These are phyloP conservation scores for Colletotrichum kahawae DNA, from an alignment of 2,329 filamentous ascomycete species.

Conservation along the genomic window DNA sequence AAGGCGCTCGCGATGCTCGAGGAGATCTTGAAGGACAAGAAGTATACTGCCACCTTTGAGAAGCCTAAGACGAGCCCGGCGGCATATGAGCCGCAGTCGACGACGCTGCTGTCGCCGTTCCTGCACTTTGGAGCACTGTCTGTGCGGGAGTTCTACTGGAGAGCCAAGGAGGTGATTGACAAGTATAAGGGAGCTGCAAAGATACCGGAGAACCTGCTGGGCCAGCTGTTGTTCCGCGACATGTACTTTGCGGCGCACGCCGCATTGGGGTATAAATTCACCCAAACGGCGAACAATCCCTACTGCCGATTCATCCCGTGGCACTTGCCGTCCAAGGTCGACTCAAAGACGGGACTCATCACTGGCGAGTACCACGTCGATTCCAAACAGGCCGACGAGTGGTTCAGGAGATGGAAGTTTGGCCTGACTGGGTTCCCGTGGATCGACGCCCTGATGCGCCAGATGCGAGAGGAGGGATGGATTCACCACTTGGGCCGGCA, in stretches of 20 bases:
- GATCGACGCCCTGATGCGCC: conserved; percentile 82
- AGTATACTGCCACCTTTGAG: conserved; percentile 75
- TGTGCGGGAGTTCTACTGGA: conserved; percentile 76
- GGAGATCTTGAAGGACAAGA: conserved; percentile 63
- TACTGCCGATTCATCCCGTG: conserved; percentile 78
- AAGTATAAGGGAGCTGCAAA: conserved; percentile 60
- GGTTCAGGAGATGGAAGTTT: conserved; percentile 72
- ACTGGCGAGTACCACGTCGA: conserved; percentile 71
- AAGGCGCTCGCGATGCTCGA: conserved; percentile 63
- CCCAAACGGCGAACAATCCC: conserved; percentile 68
- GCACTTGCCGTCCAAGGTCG: conserved; percentile 71
- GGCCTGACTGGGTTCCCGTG: conserved; percentile 79
- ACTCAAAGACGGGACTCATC: conserved; percentile 46
- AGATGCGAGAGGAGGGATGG: conserved; percentile 75
- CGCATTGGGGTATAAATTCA: conserved; percentile 66
- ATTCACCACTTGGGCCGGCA: conserved; percentile 81
- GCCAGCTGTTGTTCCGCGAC: conserved; percentile 78
- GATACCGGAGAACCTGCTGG: conserved; percentile 72
- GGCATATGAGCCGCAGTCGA: conserved; percentile 74
- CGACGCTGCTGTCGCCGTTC: conserved; percentile 75
- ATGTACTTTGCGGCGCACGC: conserved; percentile 86
- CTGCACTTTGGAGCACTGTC: conserved; percentile 77
- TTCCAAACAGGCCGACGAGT: conserved; percentile 63
- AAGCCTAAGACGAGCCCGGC: conserved; percentile 80
- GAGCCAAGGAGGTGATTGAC: conserved; percentile 65